Evolutionary conservation across 2,329 filamentous ascomycete genomes (phyloP), one percentile per base, ranked within the genome.

Genomic region (Stemphylium beticola): DNA sequence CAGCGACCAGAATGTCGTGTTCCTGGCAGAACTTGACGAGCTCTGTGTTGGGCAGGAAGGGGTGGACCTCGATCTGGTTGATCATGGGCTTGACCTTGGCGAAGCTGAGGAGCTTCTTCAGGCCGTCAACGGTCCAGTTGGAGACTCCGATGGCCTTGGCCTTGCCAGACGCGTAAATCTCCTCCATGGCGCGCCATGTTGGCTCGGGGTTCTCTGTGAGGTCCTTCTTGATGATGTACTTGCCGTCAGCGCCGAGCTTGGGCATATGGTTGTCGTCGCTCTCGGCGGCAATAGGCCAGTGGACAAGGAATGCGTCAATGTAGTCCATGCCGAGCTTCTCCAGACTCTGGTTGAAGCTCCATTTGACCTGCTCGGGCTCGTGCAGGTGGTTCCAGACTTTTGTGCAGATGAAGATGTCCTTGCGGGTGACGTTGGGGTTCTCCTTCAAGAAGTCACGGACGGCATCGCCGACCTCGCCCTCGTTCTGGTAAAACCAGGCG

Each of bases 61-160:
- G 88, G 69, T 91, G 88, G 46, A 91, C 81, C 83, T 90, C 87
- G 61, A 91, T 84, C 72, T 92, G 89, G 71, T 91, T 90, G 32
- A 89, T 86, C 49, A 85, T 81, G 41, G 88, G 88, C 82, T 85
- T 90, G 24, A 86, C 77, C 44, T 82, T 82, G 4, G 87, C 87
- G 72, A 85, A 88, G 38, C 73, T 71, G 71, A 85, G 86, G 76
- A 91, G 79, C 74, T 89, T 83, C 72, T 91, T 82, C 18, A 92
- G 82, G 66, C 89, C 86, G 18, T 81, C 78, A 45, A 88, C 81
- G 2, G 87, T 87, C 72, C 84, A 92, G 72, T 92, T 92, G 71
- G 87, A 90, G 38, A 91, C 88, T 1, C 89, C 89, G 62, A 92
- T 90, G 26, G 81, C 82, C 73, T 80, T 85, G 31, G 83, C 82